Conservation (phyloP, 1,284 basidiomycete species). For the Ustanciosporium gigantosporum region DNA sequence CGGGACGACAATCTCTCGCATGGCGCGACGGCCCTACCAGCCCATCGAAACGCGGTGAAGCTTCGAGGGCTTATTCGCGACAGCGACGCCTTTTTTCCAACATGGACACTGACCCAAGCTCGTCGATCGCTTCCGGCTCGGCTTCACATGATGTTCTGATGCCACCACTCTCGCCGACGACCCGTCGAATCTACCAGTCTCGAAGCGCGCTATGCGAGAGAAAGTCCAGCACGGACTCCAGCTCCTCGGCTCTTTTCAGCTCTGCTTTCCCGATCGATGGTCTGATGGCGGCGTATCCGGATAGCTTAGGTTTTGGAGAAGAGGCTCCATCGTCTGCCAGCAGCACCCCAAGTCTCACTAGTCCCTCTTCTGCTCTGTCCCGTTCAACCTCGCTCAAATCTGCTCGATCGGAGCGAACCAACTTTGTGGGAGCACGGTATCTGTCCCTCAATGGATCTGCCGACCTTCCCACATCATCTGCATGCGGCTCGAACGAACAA, state of each 20-base stretch:
- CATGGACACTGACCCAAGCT: neutral
- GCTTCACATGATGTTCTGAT: too few species aligned
- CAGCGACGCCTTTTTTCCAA: conserved; percentile 24
- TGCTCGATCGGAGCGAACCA: conserved; percentile 9
- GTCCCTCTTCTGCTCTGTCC: conserved; percentile 19
- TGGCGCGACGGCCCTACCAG: too few species aligned
- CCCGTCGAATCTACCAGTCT: conserved; percentile 9
- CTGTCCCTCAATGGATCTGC: conserved; percentile 14
- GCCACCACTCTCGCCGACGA: too few species aligned
- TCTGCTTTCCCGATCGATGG: too few species aligned
- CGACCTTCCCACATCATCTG: conserved; percentile 11
- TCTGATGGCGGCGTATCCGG: too few species aligned
- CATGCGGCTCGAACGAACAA: conserved; percentile 1
- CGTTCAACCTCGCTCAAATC: conserved; percentile 29
- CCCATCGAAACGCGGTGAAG: conserved; percentile 24
- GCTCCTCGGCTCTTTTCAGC: conserved; percentile 1
- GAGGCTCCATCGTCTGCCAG: too few species aligned
- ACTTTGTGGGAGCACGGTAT: conserved; percentile 7
- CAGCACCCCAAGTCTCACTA: conserved; percentile 27
- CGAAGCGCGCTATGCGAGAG: neutral
- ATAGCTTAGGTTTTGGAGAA: too few species aligned
- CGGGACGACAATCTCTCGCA: too few species aligned
- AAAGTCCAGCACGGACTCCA: neutral
- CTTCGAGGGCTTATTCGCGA: conserved; percentile 20
- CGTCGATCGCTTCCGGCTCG: too few species aligned